Base-by-base conservation (phyloP, 495 filamentous ascomycete species). In the Aspergillus ellipticus region DNA sequence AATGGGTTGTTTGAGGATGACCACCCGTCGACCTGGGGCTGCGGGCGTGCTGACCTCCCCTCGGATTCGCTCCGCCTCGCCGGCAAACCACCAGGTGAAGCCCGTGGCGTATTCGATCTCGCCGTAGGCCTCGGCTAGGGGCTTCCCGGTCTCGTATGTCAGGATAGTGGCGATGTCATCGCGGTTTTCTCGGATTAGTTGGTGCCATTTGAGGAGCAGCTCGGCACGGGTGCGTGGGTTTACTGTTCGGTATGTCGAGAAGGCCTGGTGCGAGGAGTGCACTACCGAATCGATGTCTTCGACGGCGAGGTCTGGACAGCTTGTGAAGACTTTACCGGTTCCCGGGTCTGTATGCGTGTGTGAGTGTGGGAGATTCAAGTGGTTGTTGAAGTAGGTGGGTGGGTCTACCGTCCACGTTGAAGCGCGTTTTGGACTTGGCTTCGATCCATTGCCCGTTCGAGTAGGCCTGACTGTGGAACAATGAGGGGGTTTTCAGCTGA, bases 1-100 rank as follows among this genome's bases (percentile, higher is more conserved):
- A 57, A 87, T 78, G 0, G 83, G 82, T 68, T 89, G 86, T 71
- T 89, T 89, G 55, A 89, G 74, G 0, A 84, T 89, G 51, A 90
- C 81, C 28, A 87, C 69, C 4, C 87, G 75, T n/a, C 87, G 74
- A 21, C 82, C 80, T 0, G 85, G 81, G 0, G 78, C 69, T 0
- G 83, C 66, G 8, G 86, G 75, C 4, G 74, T 70, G 20, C 79
- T 77, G 1, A 86, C 74, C 0, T 77, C 77, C 22, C 87, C 87
- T 4, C 82, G 80, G 13, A 89, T 77, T 16, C 87, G 75, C 73
- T 90, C 87, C 2, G 86, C 86, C 62, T 90, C 87, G 6, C 82
- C 84, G 0, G 80, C 70, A 62, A 87, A 87, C 82, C 83, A 85
- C 76, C 82, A 83, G 9, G 79, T 78, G 64, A 87, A 87, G 5